phyloP scores from a whole-genome alignment of 1,139 yeast species.

The Scheffersomyces segobiensis region DNA sequence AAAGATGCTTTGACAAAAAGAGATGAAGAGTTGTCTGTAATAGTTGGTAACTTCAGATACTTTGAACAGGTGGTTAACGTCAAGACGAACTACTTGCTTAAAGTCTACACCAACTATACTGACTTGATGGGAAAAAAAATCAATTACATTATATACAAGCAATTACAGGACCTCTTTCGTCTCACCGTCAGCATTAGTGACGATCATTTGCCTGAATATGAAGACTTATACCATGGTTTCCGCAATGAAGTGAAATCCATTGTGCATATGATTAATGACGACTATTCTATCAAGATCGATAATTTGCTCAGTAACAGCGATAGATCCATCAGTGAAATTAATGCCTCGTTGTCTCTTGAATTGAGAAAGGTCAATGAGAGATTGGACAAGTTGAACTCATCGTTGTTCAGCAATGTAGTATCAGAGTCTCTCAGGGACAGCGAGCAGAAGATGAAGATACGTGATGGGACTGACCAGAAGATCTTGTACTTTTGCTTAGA shows the following conservation, averaged over 20 bases:
- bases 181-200: conserved; percentile 33
- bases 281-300: conserved; percentile 56
- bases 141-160: conserved; percentile 19
- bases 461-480: conserved; percentile 28
- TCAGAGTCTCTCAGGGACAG: conserved; percentile 20
- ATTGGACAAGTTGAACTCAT: conserved; percentile 53
- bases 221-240: conserved; percentile 32
- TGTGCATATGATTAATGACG: conserved; percentile 42
- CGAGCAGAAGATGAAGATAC: conserved; percentile 21
- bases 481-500: conserved; percentile 43
- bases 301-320: conserved; percentile 69
- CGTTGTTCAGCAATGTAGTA: conserved; percentile 30
- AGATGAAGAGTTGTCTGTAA: not conserved
- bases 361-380: conserved; percentile 70
- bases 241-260: conserved; percentile 39
- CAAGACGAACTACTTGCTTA: conserved; percentile 26
- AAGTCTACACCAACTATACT: conserved; percentile 32
- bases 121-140: conserved; percentile 18
- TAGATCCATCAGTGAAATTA: conserved; percentile 77
- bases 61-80: conserved; percentile 16
- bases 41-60: conserved; percentile 11
- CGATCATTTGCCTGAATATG: conserved; percentile 38
- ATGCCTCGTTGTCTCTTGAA: conserved; percentile 75
- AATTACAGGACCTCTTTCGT: conserved; percentile 25
- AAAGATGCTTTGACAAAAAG: not conserved